Evolutionary conservation across 768 basidiomycete species (phyloP).

Genomic region (Lanmaoa rubissima): DNA sequence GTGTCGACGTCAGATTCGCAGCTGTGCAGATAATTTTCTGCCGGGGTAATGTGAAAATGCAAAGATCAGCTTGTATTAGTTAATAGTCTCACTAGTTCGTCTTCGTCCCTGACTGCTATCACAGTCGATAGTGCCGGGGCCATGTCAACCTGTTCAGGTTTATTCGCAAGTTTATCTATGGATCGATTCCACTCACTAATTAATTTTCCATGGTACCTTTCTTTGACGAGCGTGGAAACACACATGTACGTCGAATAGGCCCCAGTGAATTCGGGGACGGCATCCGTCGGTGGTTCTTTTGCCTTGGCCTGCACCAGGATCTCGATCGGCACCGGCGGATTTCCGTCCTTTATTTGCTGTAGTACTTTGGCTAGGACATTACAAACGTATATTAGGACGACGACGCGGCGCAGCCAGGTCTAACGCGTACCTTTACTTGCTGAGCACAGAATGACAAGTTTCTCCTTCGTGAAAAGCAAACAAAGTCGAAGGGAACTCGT

Average conservation of each 20-base stretch:
- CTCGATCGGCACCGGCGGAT: conserved; percentile 62
- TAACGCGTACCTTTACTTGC: conserved; percentile 72
- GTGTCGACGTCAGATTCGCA: conserved; percentile 76
- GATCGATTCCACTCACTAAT: conserved; percentile 81
- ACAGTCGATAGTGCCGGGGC: conserved; percentile 69
- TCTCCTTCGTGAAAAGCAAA: conserved; percentile 76
- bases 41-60: conserved; percentile 6
- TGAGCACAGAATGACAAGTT: conserved; percentile 78
- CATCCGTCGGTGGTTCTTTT: conserved; percentile 75
- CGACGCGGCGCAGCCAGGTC: background rate
- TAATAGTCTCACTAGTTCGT: conserved; percentile 70
- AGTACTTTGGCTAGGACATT: conserved; percentile 77
- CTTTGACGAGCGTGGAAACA: conserved; percentile 79
- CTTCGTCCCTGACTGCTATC: conserved; percentile 87
- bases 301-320: conserved; percentile 76
- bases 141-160: conserved; percentile 81
- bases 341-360: conserved; percentile 65
- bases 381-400: conserved; percentile 13
- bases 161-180: conserved; percentile 49
- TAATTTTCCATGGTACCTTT: conserved; percentile 82
- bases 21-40: conserved; percentile 81
- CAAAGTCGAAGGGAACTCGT: conserved; percentile 95
- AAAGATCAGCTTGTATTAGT: background rate
- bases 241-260: conserved; percentile 59
- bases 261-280: conserved; percentile 65